Evolutionary conservation across 345 rosid species (phyloP), one percentile per base, ranked within the genome.

Genomic region (Mallotus nudiflorus): DNA sequence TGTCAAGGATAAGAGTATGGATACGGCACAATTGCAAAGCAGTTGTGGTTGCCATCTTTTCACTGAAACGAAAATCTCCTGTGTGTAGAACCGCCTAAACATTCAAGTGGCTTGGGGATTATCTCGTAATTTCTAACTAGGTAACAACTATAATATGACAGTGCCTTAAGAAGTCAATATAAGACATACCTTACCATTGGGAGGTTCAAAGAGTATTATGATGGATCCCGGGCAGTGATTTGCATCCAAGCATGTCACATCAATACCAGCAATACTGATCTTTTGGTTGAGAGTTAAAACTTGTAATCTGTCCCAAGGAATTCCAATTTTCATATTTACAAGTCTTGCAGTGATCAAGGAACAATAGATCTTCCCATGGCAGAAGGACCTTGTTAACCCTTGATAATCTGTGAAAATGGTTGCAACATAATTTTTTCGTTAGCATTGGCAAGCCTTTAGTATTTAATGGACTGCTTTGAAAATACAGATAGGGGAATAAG

Each of bases 171-270:
- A 64, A 58, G 63, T 55, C 44, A 54, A 56, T 45, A 51, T 68
- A 75, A 66, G 74, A 75, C 90, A 58, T 85, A 94, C 98, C 96
- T 94, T 82, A 77, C 96, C 91, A 29, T 89, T 88, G 22, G 96
- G 86, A 71, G 98, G 95, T 78, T 88, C 90, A 56, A 91, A 91
- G 70, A 92, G 91, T 71, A 91, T 86, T 72, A 94, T 83, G 70
- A 94, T 70, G 72, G 98, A 87, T 52, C 98, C 98, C 0, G 98
- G 97, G 67, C 98, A 94, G 75, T 94, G 97, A 57, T 94, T 94
- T 79, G 98, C 97, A 49, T 94, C 98, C 72, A 87, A 80, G 87
- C 91, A 94, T 35, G 95, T 91, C 55, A 94, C 91, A 25, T 82
- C 68, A 69, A 81, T 72, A 40, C 95, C 96, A 6, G 84, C 85